These are phyloP conservation scores for Alternaria ventricosa DNA, from an alignment of 2,329 filamentous ascomycete genomes.

Conservation along the genomic window DNA sequence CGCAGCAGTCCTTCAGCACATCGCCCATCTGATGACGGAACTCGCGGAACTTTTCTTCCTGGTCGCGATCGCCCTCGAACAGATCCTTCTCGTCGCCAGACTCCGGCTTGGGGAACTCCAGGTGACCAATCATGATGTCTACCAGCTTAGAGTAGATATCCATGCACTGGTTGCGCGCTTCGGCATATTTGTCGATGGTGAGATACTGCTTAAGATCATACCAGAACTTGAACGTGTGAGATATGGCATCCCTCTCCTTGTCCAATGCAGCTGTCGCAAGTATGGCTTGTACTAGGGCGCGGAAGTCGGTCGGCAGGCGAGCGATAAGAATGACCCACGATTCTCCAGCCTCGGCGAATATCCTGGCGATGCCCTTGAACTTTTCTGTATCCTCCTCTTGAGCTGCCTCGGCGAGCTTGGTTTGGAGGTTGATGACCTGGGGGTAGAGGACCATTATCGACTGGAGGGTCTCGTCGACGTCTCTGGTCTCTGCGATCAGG, in stretches of 20 bases:
- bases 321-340: conserved; percentile 94
- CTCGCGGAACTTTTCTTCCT: conserved; percentile 95
- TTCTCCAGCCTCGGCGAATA: conserved; percentile 92
- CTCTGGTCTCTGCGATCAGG: conserved; percentile 88
- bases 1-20: conserved; percentile 94
- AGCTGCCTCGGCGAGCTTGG: conserved; percentile 76
- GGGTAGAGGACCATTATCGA: conserved; percentile 85
- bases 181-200: conserved; percentile 85
- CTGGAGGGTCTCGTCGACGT: conserved; percentile 87
- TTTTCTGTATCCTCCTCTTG: conserved; percentile 83
- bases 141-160: conserved; percentile 89
- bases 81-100: conserved; percentile 77
- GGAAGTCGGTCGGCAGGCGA: conserved; percentile 80
- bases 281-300: conserved; percentile 83
- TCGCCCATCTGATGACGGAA: conserved; percentile 98
- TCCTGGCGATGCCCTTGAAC: conserved; percentile 85
- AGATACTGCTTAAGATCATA: conserved; percentile 98
- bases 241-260: conserved; percentile 87
- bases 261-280: conserved; percentile 91
- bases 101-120: conserved; percentile 84
- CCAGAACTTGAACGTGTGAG: conserved; percentile 96
- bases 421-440: conserved; percentile 74
- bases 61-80: conserved; percentile 93
- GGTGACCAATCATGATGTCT: conserved; percentile 88
- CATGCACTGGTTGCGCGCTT: conserved; percentile 76